These are phyloP conservation scores for Aspergillus leporis DNA, from an alignment of 495 filamentous ascomycete species.

Conservation along the genomic window DNA sequence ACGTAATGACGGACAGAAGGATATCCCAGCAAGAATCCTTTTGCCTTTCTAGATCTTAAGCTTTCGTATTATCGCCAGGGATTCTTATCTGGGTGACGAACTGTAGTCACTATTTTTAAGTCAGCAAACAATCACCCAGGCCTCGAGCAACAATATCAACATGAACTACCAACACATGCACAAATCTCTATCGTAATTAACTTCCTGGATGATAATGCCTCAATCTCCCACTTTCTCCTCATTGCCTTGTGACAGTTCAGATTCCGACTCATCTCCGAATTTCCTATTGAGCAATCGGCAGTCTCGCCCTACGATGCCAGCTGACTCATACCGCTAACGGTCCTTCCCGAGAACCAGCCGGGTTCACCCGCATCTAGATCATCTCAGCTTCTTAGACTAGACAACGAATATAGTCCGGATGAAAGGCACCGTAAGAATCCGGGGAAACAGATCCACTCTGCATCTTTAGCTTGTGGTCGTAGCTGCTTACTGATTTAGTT, in stretches of 20 bases:
- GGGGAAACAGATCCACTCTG: slow-evolving; percentile 4
- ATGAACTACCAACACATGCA: no score
- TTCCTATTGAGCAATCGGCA: not conserved
- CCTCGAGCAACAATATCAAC: not conserved
- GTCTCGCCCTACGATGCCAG: not conserved
- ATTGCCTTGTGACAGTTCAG: not conserved
- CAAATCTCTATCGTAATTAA: not conserved
- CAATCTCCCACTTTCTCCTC: not conserved
- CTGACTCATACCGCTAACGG: slow-evolving; percentile 21
- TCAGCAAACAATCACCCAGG: not conserved
- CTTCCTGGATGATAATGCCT: not conserved
- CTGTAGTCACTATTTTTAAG: not conserved
- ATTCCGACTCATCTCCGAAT: not conserved
- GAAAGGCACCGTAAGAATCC: slow-evolving; percentile 1
- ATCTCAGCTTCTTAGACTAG: not conserved
- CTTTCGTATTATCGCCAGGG: not conserved
- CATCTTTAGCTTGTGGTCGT: not conserved
- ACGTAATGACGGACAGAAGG: not conserved
- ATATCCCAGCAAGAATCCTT: not conserved
- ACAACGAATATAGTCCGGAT: slow-evolving; percentile 1
- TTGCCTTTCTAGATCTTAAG: not conserved
- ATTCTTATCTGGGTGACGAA: not conserved
- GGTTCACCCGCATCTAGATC: slow-evolving; percentile 23
- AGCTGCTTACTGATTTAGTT: not conserved
- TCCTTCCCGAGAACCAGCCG: slow-evolving; percentile 22